These are phyloP conservation scores for Citrus trifoliata DNA, from an alignment of 345 rosid genomes.

Conservation along the genomic window DNA sequence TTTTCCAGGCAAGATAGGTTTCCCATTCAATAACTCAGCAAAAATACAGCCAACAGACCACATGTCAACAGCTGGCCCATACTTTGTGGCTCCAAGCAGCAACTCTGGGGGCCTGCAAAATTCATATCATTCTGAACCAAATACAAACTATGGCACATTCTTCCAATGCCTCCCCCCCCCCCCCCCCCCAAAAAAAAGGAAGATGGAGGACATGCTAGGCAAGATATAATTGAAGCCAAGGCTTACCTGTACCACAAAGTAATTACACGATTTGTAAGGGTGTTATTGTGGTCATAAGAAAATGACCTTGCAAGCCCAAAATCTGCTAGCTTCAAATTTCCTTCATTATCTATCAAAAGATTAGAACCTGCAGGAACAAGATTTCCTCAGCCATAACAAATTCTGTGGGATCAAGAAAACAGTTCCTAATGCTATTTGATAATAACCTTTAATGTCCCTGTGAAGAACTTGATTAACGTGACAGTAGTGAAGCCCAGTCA, in stretches of 20 bases:
- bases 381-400: neutral
- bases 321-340: slow-evolving; percentile 94
- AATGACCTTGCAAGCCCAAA: slow-evolving; percentile 93
- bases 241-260: slow-evolving; percentile 94
- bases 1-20: slow-evolving; percentile 91
- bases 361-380: slow-evolving; percentile 66
- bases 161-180: too few species aligned
- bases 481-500: slow-evolving; percentile 96
- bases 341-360: slow-evolving; percentile 93
- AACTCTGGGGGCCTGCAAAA: slow-evolving; percentile 84
- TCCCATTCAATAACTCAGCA: slow-evolving; percentile 91
- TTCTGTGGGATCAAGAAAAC: neutral
- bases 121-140: neutral
- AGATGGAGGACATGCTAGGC: neutral
- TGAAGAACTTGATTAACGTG: slow-evolving; percentile 97
- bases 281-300: slow-evolving; percentile 70
- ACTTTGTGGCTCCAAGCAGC: slow-evolving; percentile 93
- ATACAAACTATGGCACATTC: neutral
- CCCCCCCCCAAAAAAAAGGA: neutral
- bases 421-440: neutral
- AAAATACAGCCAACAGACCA: slow-evolving; percentile 98
- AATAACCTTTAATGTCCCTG: slow-evolving; percentile 92
- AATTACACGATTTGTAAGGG: slow-evolving; percentile 91
- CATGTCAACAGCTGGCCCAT: slow-evolving; percentile 96
- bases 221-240: neutral